phyloP scores from a whole-genome alignment of 495 filamentous ascomycete species.

The Neurospora tetrasperma region DNA sequence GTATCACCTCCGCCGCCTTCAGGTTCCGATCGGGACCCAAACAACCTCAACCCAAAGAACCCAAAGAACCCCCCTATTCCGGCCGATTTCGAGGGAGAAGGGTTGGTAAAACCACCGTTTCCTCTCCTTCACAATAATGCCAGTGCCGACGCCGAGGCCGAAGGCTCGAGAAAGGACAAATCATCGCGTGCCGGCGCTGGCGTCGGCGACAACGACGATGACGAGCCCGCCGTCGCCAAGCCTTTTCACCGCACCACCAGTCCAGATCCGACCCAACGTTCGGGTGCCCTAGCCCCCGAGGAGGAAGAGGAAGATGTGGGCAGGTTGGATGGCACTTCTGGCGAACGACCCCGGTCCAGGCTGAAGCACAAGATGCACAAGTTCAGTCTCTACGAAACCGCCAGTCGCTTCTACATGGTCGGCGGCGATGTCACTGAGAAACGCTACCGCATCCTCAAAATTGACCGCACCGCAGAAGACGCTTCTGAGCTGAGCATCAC shows the following conservation, averaged over 20 bases:
- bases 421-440: slow-evolving; percentile 82
- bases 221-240: slow-evolving; percentile 51
- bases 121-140: slow-evolving; percentile 36
- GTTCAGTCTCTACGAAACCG: slow-evolving; percentile 91
- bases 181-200: slow-evolving; percentile 8
- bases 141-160: slow-evolving; percentile 22
- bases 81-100: background rate
- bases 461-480: slow-evolving; percentile 74
- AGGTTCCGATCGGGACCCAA: background rate
- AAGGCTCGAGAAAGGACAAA: slow-evolving; percentile 8
- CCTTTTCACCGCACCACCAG: slow-evolving; percentile 55
- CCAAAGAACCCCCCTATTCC: background rate
- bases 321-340: slow-evolving; percentile 15
- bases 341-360: slow-evolving; percentile 19
- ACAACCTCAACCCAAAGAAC: background rate
- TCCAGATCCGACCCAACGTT: slow-evolving; percentile 34
- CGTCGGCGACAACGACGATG: slow-evolving; percentile 47
- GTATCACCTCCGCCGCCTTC: background rate
- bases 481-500: slow-evolving; percentile 65
- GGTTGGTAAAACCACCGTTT: slow-evolving; percentile 22
- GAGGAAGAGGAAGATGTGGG: slow-evolving; percentile 40
- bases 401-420: slow-evolving; percentile 84
- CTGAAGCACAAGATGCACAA: slow-evolving; percentile 83
- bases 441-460: slow-evolving; percentile 84
- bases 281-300: slow-evolving; percentile 7